phyloP scores from a whole-genome alignment of 805 yeast genomes.

The Metschnikowia colocasiae region DNA sequence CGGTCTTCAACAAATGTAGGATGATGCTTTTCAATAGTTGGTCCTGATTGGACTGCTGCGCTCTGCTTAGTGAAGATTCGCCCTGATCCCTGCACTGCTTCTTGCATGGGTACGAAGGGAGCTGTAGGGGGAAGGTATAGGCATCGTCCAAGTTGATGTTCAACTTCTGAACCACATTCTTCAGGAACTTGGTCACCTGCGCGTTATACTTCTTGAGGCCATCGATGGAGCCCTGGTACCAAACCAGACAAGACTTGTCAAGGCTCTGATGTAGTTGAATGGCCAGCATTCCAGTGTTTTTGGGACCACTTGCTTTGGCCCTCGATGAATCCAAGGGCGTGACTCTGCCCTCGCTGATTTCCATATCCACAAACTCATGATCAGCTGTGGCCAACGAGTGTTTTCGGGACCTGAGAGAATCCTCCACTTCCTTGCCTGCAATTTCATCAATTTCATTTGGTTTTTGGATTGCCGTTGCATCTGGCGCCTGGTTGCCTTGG shows the following conservation, averaged over 20 bases:
- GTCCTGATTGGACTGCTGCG: slow-evolving; percentile 24
- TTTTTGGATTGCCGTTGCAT: neutral
- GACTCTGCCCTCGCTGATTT: neutral
- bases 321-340: neutral
- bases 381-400: slow-evolving; percentile 1
- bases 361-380: slow-evolving; percentile 1
- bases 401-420: neutral
- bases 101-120: slow-evolving; percentile 26
- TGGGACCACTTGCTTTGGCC: neutral
- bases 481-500: neutral
- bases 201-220: slow-evolving; percentile 35
- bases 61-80: neutral
- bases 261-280: slow-evolving; percentile 6
- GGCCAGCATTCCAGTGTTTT: neutral
- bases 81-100: neutral
- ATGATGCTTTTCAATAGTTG: slow-evolving; percentile 36
- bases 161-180: slow-evolving; percentile 22
- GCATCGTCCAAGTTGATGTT: slow-evolving; percentile 39
- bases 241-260: slow-evolving; percentile 20
- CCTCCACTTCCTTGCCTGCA: neutral
- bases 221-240: slow-evolving; percentile 38
- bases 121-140: slow-evolving; percentile 35
- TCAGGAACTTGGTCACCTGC: slow-evolving; percentile 31
- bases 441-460: neutral
- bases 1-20: slow-evolving; percentile 37